Evolutionary conservation across 2,329 filamentous ascomycete species (phyloP).

Genomic region (Penicillium crustosum): DNA sequence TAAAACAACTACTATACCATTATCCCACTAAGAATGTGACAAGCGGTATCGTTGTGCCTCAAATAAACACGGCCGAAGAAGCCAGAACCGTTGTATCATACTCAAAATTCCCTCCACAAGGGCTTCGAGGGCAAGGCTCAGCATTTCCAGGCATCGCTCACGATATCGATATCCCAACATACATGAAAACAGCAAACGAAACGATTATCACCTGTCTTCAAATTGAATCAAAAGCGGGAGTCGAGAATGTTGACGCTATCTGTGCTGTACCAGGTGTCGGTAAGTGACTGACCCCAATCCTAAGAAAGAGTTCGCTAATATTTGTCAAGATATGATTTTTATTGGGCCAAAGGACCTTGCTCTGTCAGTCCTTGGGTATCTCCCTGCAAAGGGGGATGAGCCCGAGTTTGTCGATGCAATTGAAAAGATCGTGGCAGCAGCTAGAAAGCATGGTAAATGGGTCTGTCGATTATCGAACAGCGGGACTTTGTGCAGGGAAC

Average conservation of each 20-base stretch:
- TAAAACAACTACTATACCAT: not conserved
- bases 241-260: conserved; percentile 44
- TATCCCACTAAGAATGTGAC: not conserved
- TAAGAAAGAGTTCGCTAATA: not conserved
- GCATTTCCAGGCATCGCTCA: conserved; percentile 34
- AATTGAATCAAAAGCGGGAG: conserved; percentile 40
- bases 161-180: conserved; percentile 25
- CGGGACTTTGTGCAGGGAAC: conserved; percentile 43
- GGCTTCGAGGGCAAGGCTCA: conserved; percentile 29
- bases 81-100: conserved; percentile 22
- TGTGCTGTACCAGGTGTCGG: conserved; percentile 39
- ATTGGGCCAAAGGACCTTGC: conserved; percentile 39
- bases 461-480: conserved; percentile 55
- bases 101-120: conserved; percentile 32
- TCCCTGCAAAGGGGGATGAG: conserved; percentile 54
- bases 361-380: conserved; percentile 58
- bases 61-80: conserved; percentile 53
- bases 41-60: conserved; percentile 45
- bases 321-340: conserved; percentile 29
- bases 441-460: conserved; percentile 64
- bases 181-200: conserved; percentile 35
- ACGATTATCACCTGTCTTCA: conserved; percentile 38
- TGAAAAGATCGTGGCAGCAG: conserved; percentile 56
- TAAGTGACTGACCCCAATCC: not conserved
- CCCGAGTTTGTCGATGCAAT: conserved; percentile 61